Evolutionary conservation across 495 filamentous ascomycete genomes (phyloP).

Genomic region (Cercophora scortea): DNA sequence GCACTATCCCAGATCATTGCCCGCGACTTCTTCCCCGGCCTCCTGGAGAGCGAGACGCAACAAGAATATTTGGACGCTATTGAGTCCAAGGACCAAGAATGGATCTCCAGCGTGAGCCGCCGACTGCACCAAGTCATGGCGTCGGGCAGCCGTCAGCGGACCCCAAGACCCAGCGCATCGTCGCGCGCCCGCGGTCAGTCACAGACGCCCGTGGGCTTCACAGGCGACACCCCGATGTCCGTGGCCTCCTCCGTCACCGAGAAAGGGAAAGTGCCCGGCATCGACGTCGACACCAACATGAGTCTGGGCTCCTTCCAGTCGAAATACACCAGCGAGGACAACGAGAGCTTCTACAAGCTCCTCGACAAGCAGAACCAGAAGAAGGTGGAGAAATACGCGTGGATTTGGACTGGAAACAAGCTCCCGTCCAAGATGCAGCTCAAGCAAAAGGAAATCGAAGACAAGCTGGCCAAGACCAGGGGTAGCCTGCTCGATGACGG

Average conservation of each 20-base stretch:
- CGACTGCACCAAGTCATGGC: slow-evolving; percentile 78
- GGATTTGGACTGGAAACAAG: slow-evolving; percentile 85
- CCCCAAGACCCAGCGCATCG: slow-evolving; percentile 19
- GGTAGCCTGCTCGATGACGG: slow-evolving; percentile 39
- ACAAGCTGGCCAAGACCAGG: slow-evolving; percentile 34
- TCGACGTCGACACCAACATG: slow-evolving; percentile 65
- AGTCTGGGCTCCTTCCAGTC: slow-evolving; percentile 78
- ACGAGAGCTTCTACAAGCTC: slow-evolving; percentile 88
- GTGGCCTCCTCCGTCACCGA: slow-evolving; percentile 16
- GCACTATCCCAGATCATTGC: slow-evolving; percentile 90
- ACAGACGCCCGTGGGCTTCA: slow-evolving; percentile 45
- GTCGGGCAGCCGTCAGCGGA: slow-evolving; percentile 45
- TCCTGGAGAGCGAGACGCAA: slow-evolving; percentile 76
- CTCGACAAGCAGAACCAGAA: slow-evolving; percentile 88
- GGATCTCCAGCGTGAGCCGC: slow-evolving; percentile 74
- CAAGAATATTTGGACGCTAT: slow-evolving; percentile 89
- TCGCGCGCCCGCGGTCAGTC: slow-evolving; percentile 21
- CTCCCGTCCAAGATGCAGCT: slow-evolving; percentile 80
- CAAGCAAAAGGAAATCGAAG: slow-evolving; percentile 64
- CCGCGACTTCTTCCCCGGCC: slow-evolving; percentile 92
- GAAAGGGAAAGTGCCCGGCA: slow-evolving; percentile 3
- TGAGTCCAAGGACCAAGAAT: slow-evolving; percentile 71
- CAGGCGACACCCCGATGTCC: slow-evolving; percentile 63
- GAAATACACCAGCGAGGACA: slow-evolving; percentile 94
- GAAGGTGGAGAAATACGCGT: slow-evolving; percentile 70